Evolutionary conservation across 179 eudicot species (phyloP).

Genomic region (Corrigiola litoralis): DNA sequence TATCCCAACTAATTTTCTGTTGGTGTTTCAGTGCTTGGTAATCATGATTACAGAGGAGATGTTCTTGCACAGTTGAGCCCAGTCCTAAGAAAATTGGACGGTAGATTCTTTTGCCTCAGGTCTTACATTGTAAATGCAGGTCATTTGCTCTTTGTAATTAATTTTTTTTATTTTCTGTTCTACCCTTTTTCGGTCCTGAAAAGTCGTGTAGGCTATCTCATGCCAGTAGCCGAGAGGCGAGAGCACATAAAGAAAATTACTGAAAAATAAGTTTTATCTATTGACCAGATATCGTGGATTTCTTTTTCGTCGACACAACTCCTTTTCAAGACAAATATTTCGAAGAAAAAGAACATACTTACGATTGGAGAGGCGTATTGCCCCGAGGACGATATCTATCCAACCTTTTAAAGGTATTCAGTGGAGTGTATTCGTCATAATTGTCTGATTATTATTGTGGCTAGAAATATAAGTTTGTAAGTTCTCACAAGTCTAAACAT

Average conservation of each 20-base stretch:
- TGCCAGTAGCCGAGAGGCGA: too few relatives aligned
- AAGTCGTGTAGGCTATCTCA: background rate
- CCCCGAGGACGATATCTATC: conserved; percentile 55
- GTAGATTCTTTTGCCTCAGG: conserved; percentile 60
- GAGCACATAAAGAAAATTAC: too few relatives aligned
- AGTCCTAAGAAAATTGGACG: conserved; percentile 41
- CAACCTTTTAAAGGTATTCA: conserved; percentile 39
- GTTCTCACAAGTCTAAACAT: too few relatives aligned
- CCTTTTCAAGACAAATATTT: conserved; percentile 78
- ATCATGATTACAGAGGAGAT: conserved; percentile 90
- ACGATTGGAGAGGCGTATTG: conserved; percentile 80
- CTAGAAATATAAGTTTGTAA: too few relatives aligned
- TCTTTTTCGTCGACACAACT: conserved; percentile 81
- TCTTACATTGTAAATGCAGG: conserved; percentile 71
- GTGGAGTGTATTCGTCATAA: too few relatives aligned
- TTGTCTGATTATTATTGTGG: too few relatives aligned
- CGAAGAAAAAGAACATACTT: conserved; percentile 32
- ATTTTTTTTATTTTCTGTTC: background rate
- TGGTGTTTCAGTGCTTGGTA: conserved; percentile 31
- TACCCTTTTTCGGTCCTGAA: background rate
- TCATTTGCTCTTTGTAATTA: background rate
- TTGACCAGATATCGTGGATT: conserved; percentile 59
- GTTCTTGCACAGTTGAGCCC: conserved; percentile 62
- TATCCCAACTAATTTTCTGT: background rate
- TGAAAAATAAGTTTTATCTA: too few relatives aligned